Evolutionary conservation across 805 yeast genomes (phyloP), one percentile per base, ranked within the genome.

Genomic region (Candida palmyrensis): DNA sequence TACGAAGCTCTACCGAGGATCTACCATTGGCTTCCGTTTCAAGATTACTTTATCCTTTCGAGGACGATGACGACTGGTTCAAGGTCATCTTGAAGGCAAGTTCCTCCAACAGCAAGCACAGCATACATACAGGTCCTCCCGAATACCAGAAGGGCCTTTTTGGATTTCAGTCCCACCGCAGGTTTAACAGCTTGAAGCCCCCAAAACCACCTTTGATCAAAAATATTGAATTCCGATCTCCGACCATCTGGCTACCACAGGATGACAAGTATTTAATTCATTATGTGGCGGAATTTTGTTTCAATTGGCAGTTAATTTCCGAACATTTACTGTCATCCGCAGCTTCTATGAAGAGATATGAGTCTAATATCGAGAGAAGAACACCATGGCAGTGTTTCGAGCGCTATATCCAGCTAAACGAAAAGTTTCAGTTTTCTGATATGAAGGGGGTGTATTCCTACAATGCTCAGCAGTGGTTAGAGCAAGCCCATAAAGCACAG

Each of bases 301-400:
- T 86, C 63, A 92, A 92, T 52, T 92, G 98, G 98, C 88, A 81
- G 40, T 72, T 89, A 32, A 86, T 92, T 15, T 78, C 96, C 3
- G 83, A 89, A 5, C 85, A 83, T 50, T 63, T 92, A 53, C 72
- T 82, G 28, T 71, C 80, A 2, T 67, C 72, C 32, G 74, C 87
- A 2, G 74, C 86, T 0, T 69, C 77, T 42, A 44, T 65, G 33
- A 57, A 53, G 34, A 75, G 81, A 10, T 88, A 86, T 54, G 74
- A 79, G 24, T 83, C 97, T 1, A 88, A 86, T 49, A 86, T 88
- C 37, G 97, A 92, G 56, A 75, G 97, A 49, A 73, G 98, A 49
- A 92, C 97, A 0, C 95, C 98, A 0, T 92, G 98, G 98, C 97
- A 90, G 55, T 90, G 97, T 55, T 92, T 92, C 62, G 98, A 92